These are phyloP conservation scores for Alternaria atra DNA, from an alignment of 2,329 filamentous ascomycete genomes.

Conservation along the genomic window DNA sequence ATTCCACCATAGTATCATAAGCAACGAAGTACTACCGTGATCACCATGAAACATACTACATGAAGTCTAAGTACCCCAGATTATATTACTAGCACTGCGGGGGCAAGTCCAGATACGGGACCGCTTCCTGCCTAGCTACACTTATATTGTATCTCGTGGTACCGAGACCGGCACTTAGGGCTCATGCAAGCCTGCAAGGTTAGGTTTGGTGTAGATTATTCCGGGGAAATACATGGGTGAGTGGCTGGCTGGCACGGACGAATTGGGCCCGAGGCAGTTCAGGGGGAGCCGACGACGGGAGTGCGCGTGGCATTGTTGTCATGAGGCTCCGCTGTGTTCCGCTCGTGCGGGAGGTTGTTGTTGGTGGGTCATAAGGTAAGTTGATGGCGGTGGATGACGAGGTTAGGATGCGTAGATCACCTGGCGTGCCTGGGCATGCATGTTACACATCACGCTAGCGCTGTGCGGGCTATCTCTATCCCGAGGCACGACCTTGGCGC, in stretches of 20 bases:
- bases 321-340: neutral
- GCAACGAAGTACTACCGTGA: constrained; percentile 2
- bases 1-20: neutral
- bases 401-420: neutral
- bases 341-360: neutral
- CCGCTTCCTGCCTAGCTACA: neutral
- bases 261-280: neutral
- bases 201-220: neutral
- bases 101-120: neutral
- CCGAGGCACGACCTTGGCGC: neutral
- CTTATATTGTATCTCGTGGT: neutral
- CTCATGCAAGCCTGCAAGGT: neutral
- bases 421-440: neutral
- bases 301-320: neutral
- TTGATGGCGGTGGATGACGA: neutral
- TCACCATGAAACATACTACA: constrained; percentile 5
- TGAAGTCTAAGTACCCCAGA: constrained; percentile 9
- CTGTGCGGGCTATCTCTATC: neutral
- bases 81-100: neutral
- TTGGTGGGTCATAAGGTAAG: neutral
- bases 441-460: neutral
- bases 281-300: neutral
- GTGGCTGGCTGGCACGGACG: neutral
- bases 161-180: neutral
- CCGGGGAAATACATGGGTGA: neutral